These are phyloP conservation scores for Suhomyces guaymorum DNA, from an alignment of 1,139 yeast genomes.

Conservation along the genomic window DNA sequence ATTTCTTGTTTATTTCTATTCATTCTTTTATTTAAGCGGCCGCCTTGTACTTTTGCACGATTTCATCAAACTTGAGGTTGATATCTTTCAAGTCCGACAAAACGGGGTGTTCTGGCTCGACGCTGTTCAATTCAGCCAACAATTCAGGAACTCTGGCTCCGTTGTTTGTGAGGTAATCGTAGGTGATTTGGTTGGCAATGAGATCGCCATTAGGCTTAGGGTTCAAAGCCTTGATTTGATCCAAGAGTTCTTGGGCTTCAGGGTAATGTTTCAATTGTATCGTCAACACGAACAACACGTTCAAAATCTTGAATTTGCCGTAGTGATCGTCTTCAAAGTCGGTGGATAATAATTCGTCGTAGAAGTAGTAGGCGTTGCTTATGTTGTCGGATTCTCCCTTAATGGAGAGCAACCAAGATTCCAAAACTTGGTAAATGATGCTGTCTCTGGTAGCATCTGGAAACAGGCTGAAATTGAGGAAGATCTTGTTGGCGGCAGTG, in stretches of 20 bases:
- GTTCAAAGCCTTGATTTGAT: constrained; percentile 40
- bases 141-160: constrained; percentile 44
- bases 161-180: constrained; percentile 50
- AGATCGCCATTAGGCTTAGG: constrained; percentile 47
- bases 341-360: constrained; percentile 64
- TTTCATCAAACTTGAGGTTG: constrained; percentile 53
- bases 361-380: constrained; percentile 67
- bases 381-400: constrained; percentile 59
- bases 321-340: constrained; percentile 41
- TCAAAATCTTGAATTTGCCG: constrained; percentile 40
- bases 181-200: constrained; percentile 58
- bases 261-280: constrained; percentile 48
- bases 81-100: constrained; percentile 54
- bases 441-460: constrained; percentile 55
- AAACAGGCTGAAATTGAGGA: constrained; percentile 42
- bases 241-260: constrained; percentile 48
- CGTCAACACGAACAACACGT: constrained; percentile 42
- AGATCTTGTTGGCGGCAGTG: constrained; percentile 38
- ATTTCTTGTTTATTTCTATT: constrained; percentile 6
- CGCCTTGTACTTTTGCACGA: constrained; percentile 53
- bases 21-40: constrained; percentile 11
- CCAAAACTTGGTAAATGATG: constrained; percentile 66
- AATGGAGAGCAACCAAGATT: constrained; percentile 60
- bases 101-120: constrained; percentile 52
- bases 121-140: constrained; percentile 39